Evolutionary conservation across 1,284 basidiomycete species (phyloP), one percentile per base, ranked within the genome.

Genomic region (Tylopilus microsporus): DNA sequence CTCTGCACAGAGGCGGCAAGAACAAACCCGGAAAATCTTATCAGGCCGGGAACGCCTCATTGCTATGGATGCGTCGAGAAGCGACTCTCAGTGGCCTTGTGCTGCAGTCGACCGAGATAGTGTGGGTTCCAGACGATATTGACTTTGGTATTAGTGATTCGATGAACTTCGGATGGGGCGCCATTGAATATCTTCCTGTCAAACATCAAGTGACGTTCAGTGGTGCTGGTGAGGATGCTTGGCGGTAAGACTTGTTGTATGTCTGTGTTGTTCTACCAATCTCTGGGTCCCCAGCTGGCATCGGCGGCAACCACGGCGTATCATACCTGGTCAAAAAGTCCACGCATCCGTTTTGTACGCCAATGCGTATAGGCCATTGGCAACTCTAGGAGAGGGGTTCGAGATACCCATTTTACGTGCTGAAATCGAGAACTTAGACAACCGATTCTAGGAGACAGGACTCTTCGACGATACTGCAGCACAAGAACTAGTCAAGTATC

Each of bases 61-160:
- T 70, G 1, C 25, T 72, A 19, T 72, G 70, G 68, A 72, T 69
- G 70, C 59, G 66, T 21, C 58, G 63, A 32, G 69, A 70, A 54
- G 70, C 71, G 3, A 15, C 21, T 19, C 52, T 48, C 1, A 34
- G 18, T 21, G 70, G 71, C 42, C 69, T 70, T 3, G 19, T 43
- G 2, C 46, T 73, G 43, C 34, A 59, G 18, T 62, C 70, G 11
- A 63, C 61, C 2, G 62, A 70, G 30, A 49, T 66, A 18, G 56
- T 62, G n/a, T 73, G 70, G 70, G 53, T 60, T 7, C 69, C 69
- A 7, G 66, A 63, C 11, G 69, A 71, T 49, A 39, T 73, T 15
- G 60, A 72, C 21, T 49, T 56, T 19, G 63, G 64, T 6, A 55
- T 52, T 19, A 62, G 53, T 25, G 8, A 68, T 12, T 70, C 72